Percentiles rank a stretch among this genome's conserved stretches.
These are phyloP conservation scores for Sarocladium oryzae DNA, from an alignment of 2,329 filamentous ascomycete genomes.

Conservation along the genomic window DNA sequence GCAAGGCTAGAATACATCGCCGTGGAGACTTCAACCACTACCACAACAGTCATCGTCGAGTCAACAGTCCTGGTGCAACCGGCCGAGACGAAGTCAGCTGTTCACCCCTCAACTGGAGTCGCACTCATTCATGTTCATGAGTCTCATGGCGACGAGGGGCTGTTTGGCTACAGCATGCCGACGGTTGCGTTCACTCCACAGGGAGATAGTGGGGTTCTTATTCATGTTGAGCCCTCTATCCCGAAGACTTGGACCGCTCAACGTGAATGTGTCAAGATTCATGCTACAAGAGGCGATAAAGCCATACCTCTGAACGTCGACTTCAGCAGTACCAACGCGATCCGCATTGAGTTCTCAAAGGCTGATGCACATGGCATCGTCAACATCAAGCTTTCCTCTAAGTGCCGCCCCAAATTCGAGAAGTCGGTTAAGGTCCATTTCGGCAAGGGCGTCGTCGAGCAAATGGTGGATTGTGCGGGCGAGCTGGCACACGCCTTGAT, in stretches of 20 bases:
- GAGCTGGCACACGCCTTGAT: conserved; percentile 34
- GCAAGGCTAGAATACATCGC: neutral
- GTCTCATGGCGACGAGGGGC: conserved; percentile 46
- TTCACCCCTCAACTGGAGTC: neutral
- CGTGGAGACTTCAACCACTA: neutral
- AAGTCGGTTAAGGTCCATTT: conserved; percentile 57
- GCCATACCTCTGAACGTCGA: conserved; percentile 24
- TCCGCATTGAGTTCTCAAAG: conserved; percentile 44
- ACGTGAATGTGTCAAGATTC: conserved; percentile 47
- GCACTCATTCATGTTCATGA: conserved; percentile 13
- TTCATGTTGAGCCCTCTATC: neutral
- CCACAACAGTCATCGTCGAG: neutral
- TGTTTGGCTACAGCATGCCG: conserved; percentile 34
- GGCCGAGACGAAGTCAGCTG: neutral
- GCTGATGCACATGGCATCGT: conserved; percentile 52
- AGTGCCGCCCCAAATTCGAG: conserved; percentile 52
- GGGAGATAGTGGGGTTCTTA: neutral
- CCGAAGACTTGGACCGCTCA: neutral
- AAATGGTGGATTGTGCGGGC: conserved; percentile 33
- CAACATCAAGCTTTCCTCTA: conserved; percentile 52
- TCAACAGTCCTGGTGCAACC: neutral
- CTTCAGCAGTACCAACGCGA: conserved; percentile 41
- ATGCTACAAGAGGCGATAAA: conserved; percentile 44
- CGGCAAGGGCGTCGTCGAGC: conserved; percentile 40
- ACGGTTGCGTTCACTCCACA: neutral